phyloP scores from a whole-genome alignment of 2,329 filamentous ascomycete genomes.

The Tricladium varicosporioides region DNA sequence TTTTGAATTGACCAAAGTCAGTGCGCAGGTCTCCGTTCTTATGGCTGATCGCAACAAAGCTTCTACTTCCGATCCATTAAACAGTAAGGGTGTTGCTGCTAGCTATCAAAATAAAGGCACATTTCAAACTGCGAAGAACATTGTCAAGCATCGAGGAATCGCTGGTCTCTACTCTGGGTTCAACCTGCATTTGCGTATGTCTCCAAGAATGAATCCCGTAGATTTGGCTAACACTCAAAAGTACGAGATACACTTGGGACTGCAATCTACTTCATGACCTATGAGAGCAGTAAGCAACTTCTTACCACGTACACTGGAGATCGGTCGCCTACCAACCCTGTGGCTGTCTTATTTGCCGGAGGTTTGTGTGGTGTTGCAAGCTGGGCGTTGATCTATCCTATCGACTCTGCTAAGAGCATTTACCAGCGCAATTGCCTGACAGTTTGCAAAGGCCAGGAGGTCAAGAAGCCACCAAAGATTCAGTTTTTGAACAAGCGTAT shows the following conservation, averaged over 20 bases:
- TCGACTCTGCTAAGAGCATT: constrained; percentile 81
- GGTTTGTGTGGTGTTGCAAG: constrained; percentile 80
- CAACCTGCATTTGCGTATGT: constrained; percentile 71
- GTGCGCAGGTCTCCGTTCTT: constrained; percentile 79
- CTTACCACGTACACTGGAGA: constrained; percentile 72
- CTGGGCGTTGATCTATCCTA: constrained; percentile 63
- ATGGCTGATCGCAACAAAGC: constrained; percentile 58
- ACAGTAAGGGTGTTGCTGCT: constrained; percentile 45
- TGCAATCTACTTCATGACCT: constrained; percentile 84
- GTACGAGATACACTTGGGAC: constrained; percentile 83
- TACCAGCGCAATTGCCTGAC: constrained; percentile 81
- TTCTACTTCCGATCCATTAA: constrained; percentile 33
- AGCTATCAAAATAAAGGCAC: constrained; percentile 80
- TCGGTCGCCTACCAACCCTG: constrained; percentile 71
- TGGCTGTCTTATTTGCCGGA: constrained; percentile 75
- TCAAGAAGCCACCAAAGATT: constrained; percentile 67
- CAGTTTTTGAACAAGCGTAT: constrained; percentile 74
- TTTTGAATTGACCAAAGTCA: constrained; percentile 87
- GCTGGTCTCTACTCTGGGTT: constrained; percentile 79
- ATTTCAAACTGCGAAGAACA: constrained; percentile 71
- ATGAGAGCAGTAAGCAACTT: constrained; percentile 82
- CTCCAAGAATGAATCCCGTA: too few species aligned
- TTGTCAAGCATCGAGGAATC: constrained; percentile 71
- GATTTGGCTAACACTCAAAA: constrained; percentile 33
- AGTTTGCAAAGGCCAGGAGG: constrained; percentile 61